Evolutionary conservation across 176 grass and related monocot species (phyloP).

Genomic region (Poa pratensis): DNA sequence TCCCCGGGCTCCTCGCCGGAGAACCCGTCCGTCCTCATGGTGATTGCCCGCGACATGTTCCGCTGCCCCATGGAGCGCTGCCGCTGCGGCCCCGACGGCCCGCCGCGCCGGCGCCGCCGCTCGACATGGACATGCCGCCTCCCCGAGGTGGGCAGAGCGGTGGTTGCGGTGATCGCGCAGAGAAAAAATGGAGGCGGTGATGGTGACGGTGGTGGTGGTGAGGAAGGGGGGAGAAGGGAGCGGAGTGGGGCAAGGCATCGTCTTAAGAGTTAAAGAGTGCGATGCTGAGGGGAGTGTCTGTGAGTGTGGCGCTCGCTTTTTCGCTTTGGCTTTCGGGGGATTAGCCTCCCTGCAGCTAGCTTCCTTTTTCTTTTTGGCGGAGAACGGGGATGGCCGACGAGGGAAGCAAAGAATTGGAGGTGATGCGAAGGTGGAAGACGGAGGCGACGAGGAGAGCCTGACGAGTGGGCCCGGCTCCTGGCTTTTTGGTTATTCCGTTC

Average conservation of each 20-base stretch:
- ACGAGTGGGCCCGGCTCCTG: not conserved
- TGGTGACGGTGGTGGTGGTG: not conserved
- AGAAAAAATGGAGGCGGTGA: not conserved
- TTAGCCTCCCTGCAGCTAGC: not conserved
- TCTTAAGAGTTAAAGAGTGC: conserved; percentile 19
- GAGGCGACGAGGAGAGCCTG: not conserved
- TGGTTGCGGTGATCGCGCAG: not conserved
- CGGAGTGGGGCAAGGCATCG: conserved; percentile 50
- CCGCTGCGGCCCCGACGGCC: conserved; percentile 36
- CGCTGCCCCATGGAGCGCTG: conserved; percentile 31
- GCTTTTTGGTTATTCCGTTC: not conserved
- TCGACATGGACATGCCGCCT: conserved; percentile 47
- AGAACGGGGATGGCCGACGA: conserved; percentile 27
- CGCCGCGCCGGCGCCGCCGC: conserved; percentile 19
- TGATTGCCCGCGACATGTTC: conserved; percentile 44
- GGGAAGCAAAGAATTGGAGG: conserved; percentile 52
- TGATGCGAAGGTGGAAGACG: not conserved
- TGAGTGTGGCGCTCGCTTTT: conserved; percentile 43
- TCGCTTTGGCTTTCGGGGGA: conserved; percentile 46
- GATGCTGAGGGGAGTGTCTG: conserved; percentile 1
- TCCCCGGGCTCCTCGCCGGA: conserved; percentile 52
- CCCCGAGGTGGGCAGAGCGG: not conserved
- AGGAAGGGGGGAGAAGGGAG: conserved; percentile 27
- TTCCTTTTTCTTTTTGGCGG: not conserved
- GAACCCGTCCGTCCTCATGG: conserved; percentile 35